Conservation (phyloP, 177 flowering plant species). For the Vitis hybrid region DNA sequence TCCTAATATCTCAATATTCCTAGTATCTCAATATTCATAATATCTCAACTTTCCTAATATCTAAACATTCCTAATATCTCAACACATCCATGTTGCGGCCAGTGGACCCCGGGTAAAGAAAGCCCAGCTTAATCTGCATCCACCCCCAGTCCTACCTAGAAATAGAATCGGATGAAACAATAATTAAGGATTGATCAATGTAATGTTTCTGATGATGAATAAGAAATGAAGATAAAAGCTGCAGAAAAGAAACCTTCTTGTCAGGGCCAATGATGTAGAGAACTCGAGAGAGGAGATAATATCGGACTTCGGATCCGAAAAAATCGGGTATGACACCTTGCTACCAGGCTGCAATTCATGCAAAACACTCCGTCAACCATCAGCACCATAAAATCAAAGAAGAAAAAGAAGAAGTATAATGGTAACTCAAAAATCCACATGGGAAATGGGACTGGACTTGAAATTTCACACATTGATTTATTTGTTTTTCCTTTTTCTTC, state of each 20-base stretch:
- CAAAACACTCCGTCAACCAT: background rate
- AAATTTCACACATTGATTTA: slow-evolving; percentile 27
- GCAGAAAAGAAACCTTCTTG: slow-evolving; percentile 37
- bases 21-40: too few relatives aligned
- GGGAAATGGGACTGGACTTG: too few relatives aligned
- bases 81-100: slow-evolving; percentile 68
- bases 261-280: slow-evolving; percentile 79
- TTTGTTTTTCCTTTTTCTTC: too few relatives aligned
- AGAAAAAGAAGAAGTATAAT: background rate
- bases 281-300: slow-evolving; percentile 77
- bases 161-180: background rate
- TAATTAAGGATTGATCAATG: background rate
- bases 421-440: too few relatives aligned
- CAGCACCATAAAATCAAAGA: background rate
- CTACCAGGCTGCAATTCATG: slow-evolving; percentile 30
- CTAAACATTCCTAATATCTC: too few relatives aligned
- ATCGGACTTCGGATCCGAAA: slow-evolving; percentile 64
- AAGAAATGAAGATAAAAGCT: background rate
- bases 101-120: slow-evolving; percentile 69
- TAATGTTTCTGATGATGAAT: too few relatives aligned
- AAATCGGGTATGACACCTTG: slow-evolving; percentile 55
- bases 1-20: too few relatives aligned
- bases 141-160: too few relatives aligned
- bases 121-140: slow-evolving; percentile 66
- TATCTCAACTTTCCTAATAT: too few relatives aligned